Percentiles rank a stretch among this genome's conserved stretches.
Conservation (phyloP, 208 protist species). For the Wallacemonas sp. region DNA sequence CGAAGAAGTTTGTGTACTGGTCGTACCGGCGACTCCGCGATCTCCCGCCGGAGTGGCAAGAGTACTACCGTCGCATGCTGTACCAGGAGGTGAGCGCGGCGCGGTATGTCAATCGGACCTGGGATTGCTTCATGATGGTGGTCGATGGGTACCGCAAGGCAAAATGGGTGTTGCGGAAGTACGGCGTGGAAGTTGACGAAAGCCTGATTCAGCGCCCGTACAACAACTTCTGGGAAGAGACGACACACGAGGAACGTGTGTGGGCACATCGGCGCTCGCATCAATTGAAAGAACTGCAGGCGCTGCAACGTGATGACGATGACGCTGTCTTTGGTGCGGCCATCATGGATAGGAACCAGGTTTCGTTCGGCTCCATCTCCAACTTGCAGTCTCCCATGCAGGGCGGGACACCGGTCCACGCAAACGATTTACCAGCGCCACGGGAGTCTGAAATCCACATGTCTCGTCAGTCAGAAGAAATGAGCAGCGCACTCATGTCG, state of each 20-base stretch:
- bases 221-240: conserved; percentile 93
- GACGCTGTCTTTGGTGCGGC: conserved; percentile 77
- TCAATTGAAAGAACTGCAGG: conserved; percentile 89
- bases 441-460: conserved; percentile 73
- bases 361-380: conserved; percentile 63
- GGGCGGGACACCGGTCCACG: conserved; percentile 81
- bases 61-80: conserved; percentile 88
- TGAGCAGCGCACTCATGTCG: conserved; percentile 89
- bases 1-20: conserved; percentile 87
- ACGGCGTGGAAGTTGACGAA: conserved; percentile 70
- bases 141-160: conserved; percentile 86
- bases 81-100: conserved; percentile 79
- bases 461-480: conserved; percentile 77
- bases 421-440: conserved; percentile 77
- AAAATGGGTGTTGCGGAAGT: conserved; percentile 89
- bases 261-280: conserved; percentile 87
- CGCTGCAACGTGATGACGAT: conserved; percentile 81
- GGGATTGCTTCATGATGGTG: conserved; percentile 92
- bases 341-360: conserved; percentile 69
- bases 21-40: conserved; percentile 76
- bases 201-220: conserved; percentile 82
- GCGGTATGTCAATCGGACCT: conserved; percentile 85
- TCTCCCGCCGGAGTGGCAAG: conserved; percentile 78
- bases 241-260: conserved; percentile 86
- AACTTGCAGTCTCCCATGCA: conserved; percentile 83